Base-by-base conservation (phyloP, 306 rosid species). In the Glycyrrhiza uralensis region DNA sequence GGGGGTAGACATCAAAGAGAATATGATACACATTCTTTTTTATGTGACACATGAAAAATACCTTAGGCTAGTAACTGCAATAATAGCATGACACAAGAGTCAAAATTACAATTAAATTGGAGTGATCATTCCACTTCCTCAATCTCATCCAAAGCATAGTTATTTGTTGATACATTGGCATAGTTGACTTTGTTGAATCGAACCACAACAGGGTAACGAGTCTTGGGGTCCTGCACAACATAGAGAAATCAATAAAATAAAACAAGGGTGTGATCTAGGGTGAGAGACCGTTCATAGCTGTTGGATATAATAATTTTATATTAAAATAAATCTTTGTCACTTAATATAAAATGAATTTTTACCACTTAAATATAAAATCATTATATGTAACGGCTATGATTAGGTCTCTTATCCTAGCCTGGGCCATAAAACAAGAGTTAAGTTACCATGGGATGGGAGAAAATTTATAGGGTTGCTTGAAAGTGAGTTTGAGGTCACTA, bases 141-240 rank as follows among this genome's bases (percentile, higher is more conserved):
- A 54, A 90, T 83, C 85, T 90, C 96, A 75, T 90, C 96, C 91
- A 90, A 81, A 10, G 96, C 96, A 74, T 88, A 90, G 87, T 90
- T 90, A 87, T 90, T 90, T 69, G 96, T 90, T 33, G 96, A 90
- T 77, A 90, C 91, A 49, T 88, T 90, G 54, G 96, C 96, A 47
- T 90, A 90, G 83, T 90, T 88, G 44, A 90, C 96, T 75, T 90
- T 90, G 84, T 77, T 75, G 88, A 90, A 90, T 65, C 96, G 80
- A 80, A 90, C 96, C 68, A 90, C 96, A 5, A 90, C 96, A 24
- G 96, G 96, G 81, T 90, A 90, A 14, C 96, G 88, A 65, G 77
- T 84, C 70, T 86, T 90, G 17, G 96, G 93, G 23, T 90, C 96
- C 96, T 90, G 82, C 69, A 20, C 46, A 59, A 54, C 46, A 56